phyloP scores from a whole-genome alignment of 139 green algal genomes.

The Tetraselmis chui region DNA sequence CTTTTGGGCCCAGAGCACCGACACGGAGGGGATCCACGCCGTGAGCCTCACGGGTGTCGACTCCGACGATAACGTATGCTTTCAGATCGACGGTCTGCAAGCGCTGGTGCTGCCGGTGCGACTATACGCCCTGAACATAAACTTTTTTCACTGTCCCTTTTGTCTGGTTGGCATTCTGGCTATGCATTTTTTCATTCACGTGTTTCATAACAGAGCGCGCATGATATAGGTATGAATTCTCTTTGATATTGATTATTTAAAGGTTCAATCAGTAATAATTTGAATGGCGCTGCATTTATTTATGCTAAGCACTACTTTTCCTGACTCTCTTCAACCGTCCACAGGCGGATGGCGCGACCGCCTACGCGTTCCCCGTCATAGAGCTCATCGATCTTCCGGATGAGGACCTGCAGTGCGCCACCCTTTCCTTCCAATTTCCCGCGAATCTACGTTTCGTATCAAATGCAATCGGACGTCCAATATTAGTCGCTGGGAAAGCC shows the following conservation, averaged over 20 bases:
- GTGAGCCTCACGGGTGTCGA: background rate
- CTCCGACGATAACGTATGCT: background rate
- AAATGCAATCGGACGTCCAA: too few species aligned
- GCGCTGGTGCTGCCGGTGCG: background rate
- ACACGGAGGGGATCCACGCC: background rate
- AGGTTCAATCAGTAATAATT: background rate
- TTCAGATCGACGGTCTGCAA: background rate
- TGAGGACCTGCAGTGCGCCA: background rate
- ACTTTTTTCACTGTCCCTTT: too few species aligned
- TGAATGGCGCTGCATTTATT: background rate
- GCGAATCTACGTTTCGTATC: background rate
- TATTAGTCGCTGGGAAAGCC: too few species aligned
- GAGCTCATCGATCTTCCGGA: background rate
- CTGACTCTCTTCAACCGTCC: too few species aligned
- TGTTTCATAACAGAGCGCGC: too few species aligned
- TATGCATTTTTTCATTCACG: too few species aligned
- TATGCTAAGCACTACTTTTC: too few species aligned
- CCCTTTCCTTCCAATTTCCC: background rate
- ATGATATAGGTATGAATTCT: background rate
- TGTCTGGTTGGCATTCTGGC: too few species aligned
- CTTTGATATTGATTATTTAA: background rate
- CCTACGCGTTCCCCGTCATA: background rate
- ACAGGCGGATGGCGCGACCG: too few species aligned
- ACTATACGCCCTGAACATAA: background rate
- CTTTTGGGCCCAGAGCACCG: background rate